These are phyloP conservation scores for Metschnikowia anglica DNA, from an alignment of 805 yeast species.

Conservation along the genomic window DNA sequence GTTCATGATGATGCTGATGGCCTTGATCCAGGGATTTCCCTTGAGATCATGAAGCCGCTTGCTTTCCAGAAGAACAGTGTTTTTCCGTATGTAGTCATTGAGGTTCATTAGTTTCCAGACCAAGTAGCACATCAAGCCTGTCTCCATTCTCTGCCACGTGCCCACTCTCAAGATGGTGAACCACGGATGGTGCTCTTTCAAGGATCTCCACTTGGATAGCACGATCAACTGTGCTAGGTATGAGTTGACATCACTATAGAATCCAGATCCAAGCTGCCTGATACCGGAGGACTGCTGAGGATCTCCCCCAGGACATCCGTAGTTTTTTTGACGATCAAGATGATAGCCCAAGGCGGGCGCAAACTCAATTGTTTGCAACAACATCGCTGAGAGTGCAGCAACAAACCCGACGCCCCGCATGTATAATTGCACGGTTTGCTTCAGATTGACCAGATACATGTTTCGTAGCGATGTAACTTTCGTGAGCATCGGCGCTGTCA, in stretches of 20 bases:
- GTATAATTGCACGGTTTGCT: constrained; percentile 33
- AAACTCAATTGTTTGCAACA: constrained; percentile 15
- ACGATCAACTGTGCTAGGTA: constrained; percentile 36
- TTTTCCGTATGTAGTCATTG: constrained; percentile 29
- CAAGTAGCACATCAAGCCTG: constrained; percentile 35
- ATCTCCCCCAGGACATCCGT: too few relatives aligned
- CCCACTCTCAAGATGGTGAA: constrained; percentile 27
- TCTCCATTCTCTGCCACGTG: constrained; percentile 36
- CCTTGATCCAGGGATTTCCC: constrained; percentile 17
- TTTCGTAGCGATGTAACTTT: constrained; percentile 11
- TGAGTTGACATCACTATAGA: constrained; percentile 31
- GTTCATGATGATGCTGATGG: constrained; percentile 14
- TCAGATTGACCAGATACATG: constrained; percentile 22
- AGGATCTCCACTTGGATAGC: constrained; percentile 43
- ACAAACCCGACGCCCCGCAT: constrained; percentile 36
- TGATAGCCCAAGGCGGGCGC: neutral
- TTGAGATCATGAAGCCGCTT: constrained; percentile 14
- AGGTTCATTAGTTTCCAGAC: constrained; percentile 40
- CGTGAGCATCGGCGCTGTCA: constrained; percentile 34
- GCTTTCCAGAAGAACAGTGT: constrained; percentile 15
- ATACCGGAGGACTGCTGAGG: too few relatives aligned
- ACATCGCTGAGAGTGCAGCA: constrained; percentile 32
- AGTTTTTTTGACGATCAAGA: too few relatives aligned
- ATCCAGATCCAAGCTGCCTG: constrained; percentile 3
- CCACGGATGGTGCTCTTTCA: constrained; percentile 39